Evolutionary conservation across 2,329 filamentous ascomycete genomes (phyloP), one percentile per base, ranked within the genome.

Genomic region (Fusarium sp.): DNA sequence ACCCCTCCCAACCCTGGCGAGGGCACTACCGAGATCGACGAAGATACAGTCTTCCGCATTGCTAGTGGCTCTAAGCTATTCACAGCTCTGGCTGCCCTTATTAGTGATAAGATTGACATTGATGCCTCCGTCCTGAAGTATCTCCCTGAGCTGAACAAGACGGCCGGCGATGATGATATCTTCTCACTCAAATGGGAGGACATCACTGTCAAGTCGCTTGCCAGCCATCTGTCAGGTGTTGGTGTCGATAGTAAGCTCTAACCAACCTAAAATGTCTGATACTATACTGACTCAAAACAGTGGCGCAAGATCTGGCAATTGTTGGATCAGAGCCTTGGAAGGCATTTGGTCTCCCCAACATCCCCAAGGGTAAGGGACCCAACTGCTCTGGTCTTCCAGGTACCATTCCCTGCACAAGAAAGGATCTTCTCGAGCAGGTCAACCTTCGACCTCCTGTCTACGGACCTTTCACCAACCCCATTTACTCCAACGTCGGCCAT

Each of bases 401-500:
- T 0, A 77, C 78, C 0, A 68, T 65, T 1, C 67, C 76, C 2
- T 78, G 81, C 24, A 76, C 67, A 6, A 62, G 50, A 54, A 66
- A 74, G 7, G 75, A 79, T 41, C 63, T 78, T 2, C 60, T 78
- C 3, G 39, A 64, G 7, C 63, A 74, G 8, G 66, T 78, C 39
- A 75, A 75, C 40, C 63, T 65, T 17, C 69, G 71, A 11, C 70
- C 74, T 33, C 83, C 83, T 0, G 74, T 79, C 2, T 84, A 82
- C 50, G 70, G 75, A 0, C 79, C 84, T 0, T 83, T 81, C 65
- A 77, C 79, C 0, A 80, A 76, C 4, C 83, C 84, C 0, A 75
- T 79, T 4, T 87, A 87, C 71, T 83, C 83, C 28, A 86, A 87
- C 65, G 74, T 80, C 5, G 83, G 78, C 1, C 82, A 83, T 20